Evolutionary conservation across 495 filamentous ascomycete genomes (phyloP), one percentile per base, ranked within the genome.

Genomic region (Entonaema liquescens): DNA sequence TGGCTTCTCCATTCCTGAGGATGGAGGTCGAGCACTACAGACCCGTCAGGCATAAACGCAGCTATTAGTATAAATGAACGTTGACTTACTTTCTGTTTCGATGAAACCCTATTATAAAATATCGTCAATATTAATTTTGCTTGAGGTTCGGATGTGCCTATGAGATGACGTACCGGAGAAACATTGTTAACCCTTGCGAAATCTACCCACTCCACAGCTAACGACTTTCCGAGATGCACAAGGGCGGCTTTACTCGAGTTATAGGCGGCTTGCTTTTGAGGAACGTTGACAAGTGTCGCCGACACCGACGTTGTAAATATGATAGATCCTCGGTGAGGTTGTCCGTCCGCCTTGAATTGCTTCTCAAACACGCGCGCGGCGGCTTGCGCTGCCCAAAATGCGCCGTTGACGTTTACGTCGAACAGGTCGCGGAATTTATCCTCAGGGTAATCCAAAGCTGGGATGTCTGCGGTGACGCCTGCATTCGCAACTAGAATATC

Each of bases 341-440:
- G 87, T 1, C 74, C 59, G 19, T 54, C 74, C 5, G 59, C 63
- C 63, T 71, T 65, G 13, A 65, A 38, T 64, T 76, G 89, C 62
- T 82, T 84, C 72, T 92, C 86, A 85, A 93, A 93, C 69, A 91
- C 87, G 72, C 88, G 86, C 28, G 91, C 91, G 13, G 86, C 88
- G 23, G 89, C 89, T 71, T 90, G 87, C 2, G 90, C 84, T 2
- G 89, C 88, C 83, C 91, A 87, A 74, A 92, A 91, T 13, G 90
- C 89, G 17, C 91, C 91, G 0, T 88, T 91, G 61, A 92, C 88
- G 70, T 93, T 93, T 59, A 91, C 82, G 58, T 87, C 86, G 75
- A 93, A 85, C 88, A 93, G 90, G 58, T 82, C 82, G 58, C 88
- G 87, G 76, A 88, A 87, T 73, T 90, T 85, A 65, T 89, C 83